phyloP scores from a whole-genome alignment of 805 yeast species.

The Candida yuanshanica region DNA sequence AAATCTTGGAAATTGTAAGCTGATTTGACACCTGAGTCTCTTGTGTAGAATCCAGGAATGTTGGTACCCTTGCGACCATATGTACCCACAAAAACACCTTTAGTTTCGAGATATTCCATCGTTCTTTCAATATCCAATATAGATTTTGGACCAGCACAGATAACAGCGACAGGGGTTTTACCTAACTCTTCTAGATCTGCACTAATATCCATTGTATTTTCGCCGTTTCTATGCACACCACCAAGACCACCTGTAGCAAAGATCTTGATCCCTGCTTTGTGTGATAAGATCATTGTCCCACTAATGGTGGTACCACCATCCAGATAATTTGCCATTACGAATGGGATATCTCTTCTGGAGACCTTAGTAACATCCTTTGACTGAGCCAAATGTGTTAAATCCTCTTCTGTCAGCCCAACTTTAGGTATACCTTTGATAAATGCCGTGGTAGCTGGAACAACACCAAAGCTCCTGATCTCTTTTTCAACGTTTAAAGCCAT shows the following conservation, averaged over 20 bases:
- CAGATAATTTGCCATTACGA: constrained; percentile 54
- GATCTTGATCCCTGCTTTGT: constrained; percentile 69
- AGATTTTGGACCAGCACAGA: constrained; percentile 88
- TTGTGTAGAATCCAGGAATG: constrained; percentile 78
- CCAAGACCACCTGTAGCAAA: constrained; percentile 95
- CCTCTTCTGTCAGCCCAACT: constrained; percentile 53
- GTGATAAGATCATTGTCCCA: constrained; percentile 78
- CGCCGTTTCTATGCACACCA: constrained; percentile 82
- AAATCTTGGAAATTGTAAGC: constrained; percentile 58
- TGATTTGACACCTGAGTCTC: constrained; percentile 67
- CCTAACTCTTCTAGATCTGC: constrained; percentile 86
- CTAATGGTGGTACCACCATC: constrained; percentile 90
- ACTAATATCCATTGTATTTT: constrained; percentile 69
- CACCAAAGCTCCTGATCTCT: constrained; percentile 55
- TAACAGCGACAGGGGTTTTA: constrained; percentile 81
- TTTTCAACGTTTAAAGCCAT: constrained; percentile 70
- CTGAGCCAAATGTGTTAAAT: constrained; percentile 42
- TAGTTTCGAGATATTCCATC: constrained; percentile 82
- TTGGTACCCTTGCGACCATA: constrained; percentile 43
- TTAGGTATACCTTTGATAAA: constrained; percentile 65
- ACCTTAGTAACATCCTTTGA: constrained; percentile 45
- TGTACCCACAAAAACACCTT: constrained; percentile 83
- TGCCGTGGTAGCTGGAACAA: constrained; percentile 81
- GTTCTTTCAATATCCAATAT: constrained; percentile 77
- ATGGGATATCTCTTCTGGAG: constrained; percentile 75